A percentile compares a stretch with the other conserved stretches of the same genome.
phyloP scores from a whole-genome alignment of 768 basidiomycete genomes.

The Pulveroboletus sp. region DNA sequence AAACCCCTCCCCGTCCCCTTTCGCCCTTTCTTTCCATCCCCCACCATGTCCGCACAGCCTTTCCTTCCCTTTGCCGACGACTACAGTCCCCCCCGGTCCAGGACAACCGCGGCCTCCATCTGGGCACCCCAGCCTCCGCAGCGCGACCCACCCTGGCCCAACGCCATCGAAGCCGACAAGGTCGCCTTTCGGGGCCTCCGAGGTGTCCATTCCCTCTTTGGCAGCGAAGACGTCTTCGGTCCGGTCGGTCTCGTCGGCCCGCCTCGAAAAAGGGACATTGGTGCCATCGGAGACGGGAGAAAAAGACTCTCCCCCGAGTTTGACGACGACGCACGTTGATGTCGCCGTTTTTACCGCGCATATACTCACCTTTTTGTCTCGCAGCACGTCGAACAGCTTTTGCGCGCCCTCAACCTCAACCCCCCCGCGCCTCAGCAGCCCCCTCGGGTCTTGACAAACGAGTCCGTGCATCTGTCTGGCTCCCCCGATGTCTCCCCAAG shows the following conservation, averaged over 20 bases:
- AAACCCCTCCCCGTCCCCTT: conserved; percentile 24
- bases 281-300: conserved; percentile 79
- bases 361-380: conserved; percentile 28
- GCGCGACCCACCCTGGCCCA: conserved; percentile 66
- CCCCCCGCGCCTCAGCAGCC: conserved; percentile 63
- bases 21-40: conserved; percentile 42
- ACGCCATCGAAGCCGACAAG: conserved; percentile 55
- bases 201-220: conserved; percentile 21
- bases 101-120: conserved; percentile 55
- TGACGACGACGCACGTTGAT: conserved; percentile 42
- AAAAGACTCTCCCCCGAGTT: conserved; percentile 58
- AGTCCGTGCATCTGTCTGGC: conserved; percentile 38
- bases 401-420: conserved; percentile 76
- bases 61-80: conserved; percentile 38
- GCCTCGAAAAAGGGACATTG: conserved; percentile 49
- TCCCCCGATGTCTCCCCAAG: conserved; percentile 74
- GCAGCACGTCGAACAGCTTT: conserved; percentile 77
- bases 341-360: conserved; percentile 18
- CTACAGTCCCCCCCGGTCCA: conserved; percentile 38
- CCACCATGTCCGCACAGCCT: conserved; percentile 28
- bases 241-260: conserved; percentile 39
- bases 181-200: conserved; percentile 29
- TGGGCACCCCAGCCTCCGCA: conserved; percentile 83
- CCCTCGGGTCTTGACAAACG: conserved; percentile 41
- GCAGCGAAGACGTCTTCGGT: conserved; percentile 67